Conservation (phyloP, 768 basidiomycete species). For the Pulveroboletus sp. region DNA sequence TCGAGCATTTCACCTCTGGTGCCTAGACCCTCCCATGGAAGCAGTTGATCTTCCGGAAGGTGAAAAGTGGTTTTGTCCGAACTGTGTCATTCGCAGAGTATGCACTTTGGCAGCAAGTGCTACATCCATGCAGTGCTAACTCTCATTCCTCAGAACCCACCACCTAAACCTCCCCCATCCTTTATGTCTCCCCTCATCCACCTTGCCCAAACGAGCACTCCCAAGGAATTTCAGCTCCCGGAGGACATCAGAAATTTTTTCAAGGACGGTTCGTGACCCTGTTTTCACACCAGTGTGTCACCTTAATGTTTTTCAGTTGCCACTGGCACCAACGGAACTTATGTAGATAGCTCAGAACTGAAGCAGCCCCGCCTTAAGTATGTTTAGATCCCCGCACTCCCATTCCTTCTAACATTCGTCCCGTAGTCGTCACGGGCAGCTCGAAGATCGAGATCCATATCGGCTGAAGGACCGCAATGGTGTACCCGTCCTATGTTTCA, state of each 20-base stretch:
- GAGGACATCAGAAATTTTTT: conserved; percentile 80
- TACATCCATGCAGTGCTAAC: conserved; percentile 12
- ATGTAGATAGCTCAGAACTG: conserved; percentile 74
- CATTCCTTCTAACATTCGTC: conserved; percentile 1
- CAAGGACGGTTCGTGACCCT: conserved; percentile 66
- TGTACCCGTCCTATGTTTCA: conserved; percentile 82
- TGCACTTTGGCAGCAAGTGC: conserved; percentile 16
- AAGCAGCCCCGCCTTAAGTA: conserved; percentile 82
- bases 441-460: conserved; percentile 89
- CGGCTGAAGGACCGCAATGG: conserved; percentile 84
- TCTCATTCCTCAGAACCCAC: conserved; percentile 49
- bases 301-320: conserved; percentile 50
- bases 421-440: conserved; percentile 73
- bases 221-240: conserved; percentile 82
- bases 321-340: conserved; percentile 74
- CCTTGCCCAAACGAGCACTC: conserved; percentile 62
- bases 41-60: conserved; percentile 81
- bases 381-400: conserved; percentile 31
- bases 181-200: conserved; percentile 70
- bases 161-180: conserved; percentile 60
- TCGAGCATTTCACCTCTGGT: conserved; percentile 92
- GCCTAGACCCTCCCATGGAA: conserved; percentile 93
- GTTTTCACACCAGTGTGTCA: conserved; percentile 9
- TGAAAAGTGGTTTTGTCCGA: conserved; percentile 74
- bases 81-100: conserved; percentile 66